Evolutionary conservation across 352 stramenopile species (phyloP).

Genomic region (Globisporangium yorkense): DNA sequence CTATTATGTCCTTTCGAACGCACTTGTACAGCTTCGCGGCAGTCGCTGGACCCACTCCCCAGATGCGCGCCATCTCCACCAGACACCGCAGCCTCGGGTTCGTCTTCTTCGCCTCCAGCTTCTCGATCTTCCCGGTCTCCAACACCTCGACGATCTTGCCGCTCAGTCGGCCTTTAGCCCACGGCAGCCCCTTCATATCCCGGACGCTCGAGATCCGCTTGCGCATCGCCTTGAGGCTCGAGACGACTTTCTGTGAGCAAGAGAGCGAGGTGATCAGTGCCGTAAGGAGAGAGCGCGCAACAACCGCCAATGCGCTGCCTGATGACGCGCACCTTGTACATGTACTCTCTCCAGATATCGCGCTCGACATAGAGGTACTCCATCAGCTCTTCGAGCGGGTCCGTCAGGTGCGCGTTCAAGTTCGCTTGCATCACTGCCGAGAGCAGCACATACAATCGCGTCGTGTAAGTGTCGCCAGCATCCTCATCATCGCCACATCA

Average conservation of each 20-base stretch:
- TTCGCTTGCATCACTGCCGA: slow-evolving; percentile 54
- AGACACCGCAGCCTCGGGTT: slow-evolving; percentile 52
- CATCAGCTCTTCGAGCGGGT: slow-evolving; percentile 73
- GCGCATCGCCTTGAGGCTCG: slow-evolving; percentile 63
- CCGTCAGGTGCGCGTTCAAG: slow-evolving; percentile 71
- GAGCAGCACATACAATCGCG: neutral
- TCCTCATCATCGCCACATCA: neutral
- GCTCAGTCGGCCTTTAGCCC: slow-evolving; percentile 60
- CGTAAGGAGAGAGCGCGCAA: neutral
- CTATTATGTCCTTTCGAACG: neutral
- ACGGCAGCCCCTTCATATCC: slow-evolving; percentile 57
- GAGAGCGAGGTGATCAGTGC: neutral
- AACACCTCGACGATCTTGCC: slow-evolving; percentile 75
- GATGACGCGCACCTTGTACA: slow-evolving; percentile 54
- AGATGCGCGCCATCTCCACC: slow-evolving; percentile 64
- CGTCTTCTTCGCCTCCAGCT: slow-evolving; percentile 75
- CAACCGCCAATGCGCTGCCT: neutral
- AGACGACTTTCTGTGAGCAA: slow-evolving; percentile 49
- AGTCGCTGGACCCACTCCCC: slow-evolving; percentile 73
- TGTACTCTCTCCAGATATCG: slow-evolving; percentile 75
- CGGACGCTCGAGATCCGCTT: slow-evolving; percentile 48
- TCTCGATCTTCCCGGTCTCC: slow-evolving; percentile 65
- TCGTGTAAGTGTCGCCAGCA: neutral
- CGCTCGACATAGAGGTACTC: slow-evolving; percentile 72
- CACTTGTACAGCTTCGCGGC: slow-evolving; percentile 74